These are phyloP conservation scores for Quercus variabilis DNA, from an alignment of 306 rosid species.

Conservation along the genomic window DNA sequence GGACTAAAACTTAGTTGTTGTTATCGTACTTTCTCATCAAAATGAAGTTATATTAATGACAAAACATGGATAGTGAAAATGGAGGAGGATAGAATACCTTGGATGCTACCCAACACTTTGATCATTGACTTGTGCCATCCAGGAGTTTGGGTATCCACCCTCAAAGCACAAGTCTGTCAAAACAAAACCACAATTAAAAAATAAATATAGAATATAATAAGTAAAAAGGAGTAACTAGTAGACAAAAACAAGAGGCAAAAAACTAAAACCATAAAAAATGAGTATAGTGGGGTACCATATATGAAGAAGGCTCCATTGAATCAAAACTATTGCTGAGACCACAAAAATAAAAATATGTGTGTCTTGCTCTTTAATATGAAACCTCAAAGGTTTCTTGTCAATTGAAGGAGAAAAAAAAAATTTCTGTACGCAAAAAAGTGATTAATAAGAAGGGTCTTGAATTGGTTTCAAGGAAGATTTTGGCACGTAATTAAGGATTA, in stretches of 20 bases:
- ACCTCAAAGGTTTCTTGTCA: neutral
- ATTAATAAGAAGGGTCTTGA: too few relatives aligned
- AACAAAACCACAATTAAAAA: neutral
- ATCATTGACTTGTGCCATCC: neutral
- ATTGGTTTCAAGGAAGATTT: too few relatives aligned
- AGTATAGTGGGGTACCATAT: neutral
- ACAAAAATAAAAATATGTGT: neutral
- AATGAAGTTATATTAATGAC: neutral
- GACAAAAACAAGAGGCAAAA: neutral
- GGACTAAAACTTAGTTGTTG: too few relatives aligned
- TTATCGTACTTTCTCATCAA: neutral
- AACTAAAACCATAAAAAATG: too few relatives aligned
- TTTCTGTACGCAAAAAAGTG: neutral
- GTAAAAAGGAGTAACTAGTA: neutral
- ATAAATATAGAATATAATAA: neutral
- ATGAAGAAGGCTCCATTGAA: neutral
- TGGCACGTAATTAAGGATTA: neutral
- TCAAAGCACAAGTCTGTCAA: too few relatives aligned
- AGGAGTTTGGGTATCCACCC: too few relatives aligned
- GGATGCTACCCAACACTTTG: neutral
- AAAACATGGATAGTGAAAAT: neutral
- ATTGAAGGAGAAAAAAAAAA: neutral
- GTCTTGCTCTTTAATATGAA: neutral
- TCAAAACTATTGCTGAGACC: neutral
- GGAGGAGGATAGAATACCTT: neutral